A percentile compares a stretch with the other conserved stretches of the same genome.
Conservation (phyloP, 2,329 filamentous ascomycete species). For the Colletotrichum nymphaeae region DNA sequence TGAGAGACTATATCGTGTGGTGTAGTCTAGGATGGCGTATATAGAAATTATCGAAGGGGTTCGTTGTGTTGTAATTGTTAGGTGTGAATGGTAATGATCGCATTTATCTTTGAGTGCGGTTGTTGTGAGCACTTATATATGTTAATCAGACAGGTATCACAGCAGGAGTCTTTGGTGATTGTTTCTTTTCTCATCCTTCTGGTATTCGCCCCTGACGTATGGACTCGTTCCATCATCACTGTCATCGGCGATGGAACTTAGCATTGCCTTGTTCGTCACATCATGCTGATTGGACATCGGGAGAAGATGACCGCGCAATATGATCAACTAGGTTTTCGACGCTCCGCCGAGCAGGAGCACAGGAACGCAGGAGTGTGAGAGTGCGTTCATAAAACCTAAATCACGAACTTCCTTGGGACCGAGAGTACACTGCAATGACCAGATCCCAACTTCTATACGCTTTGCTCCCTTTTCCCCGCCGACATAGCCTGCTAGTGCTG, state of each 20-base stretch:
- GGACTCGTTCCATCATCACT: background rate
- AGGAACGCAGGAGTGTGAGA: slow-evolving; percentile 1
- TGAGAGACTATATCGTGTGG: too few relatives aligned
- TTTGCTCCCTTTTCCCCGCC: background rate
- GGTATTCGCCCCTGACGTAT: background rate
- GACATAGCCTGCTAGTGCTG: background rate
- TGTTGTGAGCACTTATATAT: background rate
- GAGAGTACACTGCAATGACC: background rate
- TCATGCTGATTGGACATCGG: background rate
- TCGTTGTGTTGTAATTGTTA: background rate
- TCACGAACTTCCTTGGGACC: background rate
- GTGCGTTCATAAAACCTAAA: background rate
- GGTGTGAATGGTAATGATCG: background rate
- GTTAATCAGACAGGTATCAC: background rate
- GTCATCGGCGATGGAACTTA: background rate
- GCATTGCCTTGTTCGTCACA: background rate
- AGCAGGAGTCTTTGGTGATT: background rate
- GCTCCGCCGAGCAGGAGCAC: slow-evolving; percentile 2
- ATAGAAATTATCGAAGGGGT: background rate
- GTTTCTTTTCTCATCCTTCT: background rate
- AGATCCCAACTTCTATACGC: background rate
- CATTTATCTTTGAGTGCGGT: background rate
- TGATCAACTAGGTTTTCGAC: slow-evolving; percentile 12
- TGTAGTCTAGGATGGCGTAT: background rate
- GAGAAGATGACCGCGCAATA: slow-evolving; percentile 3